Conservation (phyloP, 73 alveolate species). For the Paramecium sonneborni region DNA sequence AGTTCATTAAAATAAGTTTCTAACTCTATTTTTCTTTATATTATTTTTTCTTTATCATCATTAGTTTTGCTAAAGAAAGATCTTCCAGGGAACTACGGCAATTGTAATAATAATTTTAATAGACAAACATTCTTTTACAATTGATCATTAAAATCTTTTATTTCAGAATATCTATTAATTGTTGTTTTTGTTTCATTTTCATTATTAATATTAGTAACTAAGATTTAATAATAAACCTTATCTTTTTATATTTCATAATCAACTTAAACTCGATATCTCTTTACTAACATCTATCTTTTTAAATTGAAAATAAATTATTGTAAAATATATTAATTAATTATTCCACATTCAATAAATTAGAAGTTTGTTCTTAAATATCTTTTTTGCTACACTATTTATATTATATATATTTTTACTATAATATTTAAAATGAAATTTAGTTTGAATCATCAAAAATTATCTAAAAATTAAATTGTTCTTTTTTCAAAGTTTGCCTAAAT, state of each 20-base stretch:
- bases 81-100: constrained; percentile 17
- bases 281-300: too few species aligned
- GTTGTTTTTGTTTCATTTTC: background rate
- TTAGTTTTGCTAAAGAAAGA: background rate
- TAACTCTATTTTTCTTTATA: background rate
- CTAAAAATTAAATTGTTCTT: background rate
- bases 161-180: background rate
- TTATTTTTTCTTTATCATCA: background rate
- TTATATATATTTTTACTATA: too few species aligned
- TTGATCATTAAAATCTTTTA: background rate
- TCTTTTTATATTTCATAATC: background rate
- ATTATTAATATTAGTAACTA: background rate
- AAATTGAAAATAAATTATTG: too few species aligned
- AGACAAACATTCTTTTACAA: background rate
- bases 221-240: background rate
- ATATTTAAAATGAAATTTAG: background rate
- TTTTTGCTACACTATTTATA: too few species aligned
- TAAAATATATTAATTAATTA: too few species aligned
- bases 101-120: background rate
- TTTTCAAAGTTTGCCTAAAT: background rate
- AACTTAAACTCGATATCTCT: background rate
- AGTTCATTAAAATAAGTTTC: constrained; percentile 5
- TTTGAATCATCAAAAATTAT: background rate
- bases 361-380: too few species aligned
- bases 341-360: too few species aligned